Conservation (phyloP, 164 flowering plant species). For the Dillenia suffruticosa region DNA sequence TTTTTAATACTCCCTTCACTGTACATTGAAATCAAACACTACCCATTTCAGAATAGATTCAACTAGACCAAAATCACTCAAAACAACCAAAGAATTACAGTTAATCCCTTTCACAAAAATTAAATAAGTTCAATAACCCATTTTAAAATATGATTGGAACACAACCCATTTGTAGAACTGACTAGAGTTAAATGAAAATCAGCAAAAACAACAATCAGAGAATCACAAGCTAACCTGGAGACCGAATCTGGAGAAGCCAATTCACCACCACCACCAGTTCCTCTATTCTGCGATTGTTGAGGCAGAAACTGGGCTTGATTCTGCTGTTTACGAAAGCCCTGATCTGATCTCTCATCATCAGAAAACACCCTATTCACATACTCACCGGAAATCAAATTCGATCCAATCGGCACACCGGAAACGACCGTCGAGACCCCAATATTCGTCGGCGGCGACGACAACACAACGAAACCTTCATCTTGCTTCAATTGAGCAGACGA, state of each 20-base stretch:
- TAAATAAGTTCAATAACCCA: neutral
- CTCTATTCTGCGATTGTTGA: constrained; percentile 33
- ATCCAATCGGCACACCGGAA: constrained; percentile 11
- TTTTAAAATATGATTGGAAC: neutral
- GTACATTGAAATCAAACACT: constrained; percentile 16
- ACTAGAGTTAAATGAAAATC: too few species aligned
- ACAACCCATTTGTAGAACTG: neutral
- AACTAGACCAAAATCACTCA: neutral
- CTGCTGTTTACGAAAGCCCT: constrained; percentile 35
- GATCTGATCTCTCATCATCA: constrained; percentile 85
- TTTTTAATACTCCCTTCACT: constrained; percentile 60
- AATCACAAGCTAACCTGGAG: constrained; percentile 20
- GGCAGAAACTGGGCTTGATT: constrained; percentile 15
- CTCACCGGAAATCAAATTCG: constrained; percentile 28
- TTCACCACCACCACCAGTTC: constrained; percentile 25
- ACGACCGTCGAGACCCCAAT: constrained; percentile 10
- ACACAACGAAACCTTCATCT: constrained; percentile 39
- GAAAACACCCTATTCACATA: constrained; percentile 42
- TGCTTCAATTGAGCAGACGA: constrained; percentile 21
- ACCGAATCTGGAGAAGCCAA: constrained; percentile 40
- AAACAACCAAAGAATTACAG: neutral
- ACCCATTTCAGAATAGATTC: constrained; percentile 14
- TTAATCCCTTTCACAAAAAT: neutral
- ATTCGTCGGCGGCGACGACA: constrained; percentile 33
- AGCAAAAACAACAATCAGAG: neutral